Evolutionary conservation across 768 basidiomycete genomes (phyloP).

Genomic region (Holtermanniella nyarrowii): DNA sequence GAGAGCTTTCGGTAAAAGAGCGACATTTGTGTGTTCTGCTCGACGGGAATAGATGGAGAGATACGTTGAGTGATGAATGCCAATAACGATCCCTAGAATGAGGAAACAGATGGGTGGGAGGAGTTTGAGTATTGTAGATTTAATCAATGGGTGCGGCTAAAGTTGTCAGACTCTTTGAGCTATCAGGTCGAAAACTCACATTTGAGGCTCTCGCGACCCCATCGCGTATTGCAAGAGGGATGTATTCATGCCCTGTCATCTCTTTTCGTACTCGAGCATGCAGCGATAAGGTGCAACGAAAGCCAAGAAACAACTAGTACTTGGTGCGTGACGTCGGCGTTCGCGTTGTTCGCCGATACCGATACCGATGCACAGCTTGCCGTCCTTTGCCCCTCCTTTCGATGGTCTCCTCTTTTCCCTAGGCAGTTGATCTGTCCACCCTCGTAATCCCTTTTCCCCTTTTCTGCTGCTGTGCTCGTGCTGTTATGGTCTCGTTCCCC

Average conservation of each 20-base stretch:
- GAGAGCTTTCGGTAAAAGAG: constrained; percentile 13
- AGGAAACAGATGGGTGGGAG: constrained; percentile 6
- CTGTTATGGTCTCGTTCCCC: too few relatives aligned
- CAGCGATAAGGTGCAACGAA: too few relatives aligned
- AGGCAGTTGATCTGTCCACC: too few relatives aligned
- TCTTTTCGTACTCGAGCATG: neutral
- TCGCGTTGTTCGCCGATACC: too few relatives aligned
- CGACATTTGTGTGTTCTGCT: neutral
- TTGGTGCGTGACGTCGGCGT: too few relatives aligned
- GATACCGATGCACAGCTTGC: too few relatives aligned
- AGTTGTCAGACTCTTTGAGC: neutral
- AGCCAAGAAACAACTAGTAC: too few relatives aligned
- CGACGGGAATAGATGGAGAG: constrained; percentile 28
- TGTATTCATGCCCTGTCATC: neutral
- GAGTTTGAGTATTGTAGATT: neutral
- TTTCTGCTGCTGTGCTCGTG: too few relatives aligned
- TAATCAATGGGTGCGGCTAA: neutral
- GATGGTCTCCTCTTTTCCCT: too few relatives aligned
- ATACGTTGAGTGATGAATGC: constrained; percentile 22
- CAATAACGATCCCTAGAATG: constrained; percentile 16
- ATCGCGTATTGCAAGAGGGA: neutral
- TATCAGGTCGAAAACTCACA: neutral
- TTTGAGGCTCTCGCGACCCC: neutral
- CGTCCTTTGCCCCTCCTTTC: too few relatives aligned
- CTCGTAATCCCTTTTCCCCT: too few relatives aligned